Percentiles rank a stretch among this genome's conserved stretches.
These are phyloP conservation scores for Leccinellum luteum DNA, from an alignment of 768 basidiomycete genomes.

Conservation along the genomic window DNA sequence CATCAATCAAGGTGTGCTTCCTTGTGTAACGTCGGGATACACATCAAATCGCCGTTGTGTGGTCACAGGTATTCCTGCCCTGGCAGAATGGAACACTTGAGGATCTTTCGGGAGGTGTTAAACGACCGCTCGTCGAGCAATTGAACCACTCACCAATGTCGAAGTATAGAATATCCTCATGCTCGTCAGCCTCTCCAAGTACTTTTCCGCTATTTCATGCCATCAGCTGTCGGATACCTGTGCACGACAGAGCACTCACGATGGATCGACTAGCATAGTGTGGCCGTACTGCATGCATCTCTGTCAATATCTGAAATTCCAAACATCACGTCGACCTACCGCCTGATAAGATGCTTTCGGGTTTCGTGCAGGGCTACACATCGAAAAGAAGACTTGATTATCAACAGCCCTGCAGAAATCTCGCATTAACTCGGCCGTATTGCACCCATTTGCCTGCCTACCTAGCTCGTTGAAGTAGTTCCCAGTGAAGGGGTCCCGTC, in stretches of 20 bases:
- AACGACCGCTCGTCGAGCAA: not conserved
- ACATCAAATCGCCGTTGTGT: slow-evolving; percentile 90
- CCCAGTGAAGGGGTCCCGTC: slow-evolving; percentile 96
- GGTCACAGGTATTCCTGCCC: slow-evolving; percentile 89
- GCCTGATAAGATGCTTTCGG: slow-evolving; percentile 83
- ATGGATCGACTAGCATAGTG: slow-evolving; percentile 87
- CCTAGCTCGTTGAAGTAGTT: slow-evolving; percentile 83
- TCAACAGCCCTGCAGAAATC: slow-evolving; percentile 74
- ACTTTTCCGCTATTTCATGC: slow-evolving; percentile 60
- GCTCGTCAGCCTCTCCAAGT: slow-evolving; percentile 69
- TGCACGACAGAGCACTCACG: slow-evolving; percentile 46
- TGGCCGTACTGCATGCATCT: slow-evolving; percentile 72
- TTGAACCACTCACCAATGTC: slow-evolving; percentile 65
- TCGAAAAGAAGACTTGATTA: slow-evolving; percentile 93
- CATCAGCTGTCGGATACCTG: slow-evolving; percentile 4
- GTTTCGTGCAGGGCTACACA: slow-evolving; percentile 95
- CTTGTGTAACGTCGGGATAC: slow-evolving; percentile 62
- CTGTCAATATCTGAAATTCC: not conserved
- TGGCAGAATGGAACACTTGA: slow-evolving; percentile 57
- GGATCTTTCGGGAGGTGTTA: slow-evolving; percentile 51
- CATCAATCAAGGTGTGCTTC: not conserved
- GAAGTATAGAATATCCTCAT: slow-evolving; percentile 75
- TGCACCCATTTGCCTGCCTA: slow-evolving; percentile 23
- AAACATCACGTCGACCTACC: slow-evolving; percentile 40
- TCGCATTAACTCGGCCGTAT: slow-evolving; percentile 5